Percentiles rank a stretch among this genome's conserved stretches.
Evolutionary conservation across 768 basidiomycete genomes (phyloP).

Genomic region (Chlorophyllum brunneum): DNA sequence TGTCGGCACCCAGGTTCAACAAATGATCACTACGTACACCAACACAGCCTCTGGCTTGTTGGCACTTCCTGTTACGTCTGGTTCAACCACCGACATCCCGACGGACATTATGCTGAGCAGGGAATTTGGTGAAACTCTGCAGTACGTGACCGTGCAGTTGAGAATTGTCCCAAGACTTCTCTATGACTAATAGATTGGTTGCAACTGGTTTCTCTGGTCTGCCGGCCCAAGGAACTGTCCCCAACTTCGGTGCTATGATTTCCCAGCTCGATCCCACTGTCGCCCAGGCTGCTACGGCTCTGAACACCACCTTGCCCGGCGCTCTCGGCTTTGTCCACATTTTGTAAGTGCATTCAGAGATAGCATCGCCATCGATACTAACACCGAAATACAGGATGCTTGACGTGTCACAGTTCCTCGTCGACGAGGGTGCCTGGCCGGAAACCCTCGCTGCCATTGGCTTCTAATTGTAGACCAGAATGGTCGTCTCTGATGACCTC

Average conservation of each 20-base stretch:
- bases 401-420: slow-evolving; percentile 32
- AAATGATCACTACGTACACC: slow-evolving; percentile 24
- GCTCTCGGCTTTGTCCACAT: slow-evolving; percentile 24
- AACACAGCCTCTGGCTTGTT: slow-evolving; percentile 19
- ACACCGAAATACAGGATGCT: slow-evolving; percentile 24
- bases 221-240: slow-evolving; percentile 20
- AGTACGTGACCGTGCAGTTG: slow-evolving; percentile 19
- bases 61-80: slow-evolving; percentile 24
- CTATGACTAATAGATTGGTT: slow-evolving; percentile 19
- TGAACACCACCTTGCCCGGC: slow-evolving; percentile 28
- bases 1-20: slow-evolving; percentile 23
- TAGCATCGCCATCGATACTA: not conserved
- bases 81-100: slow-evolving; percentile 27
- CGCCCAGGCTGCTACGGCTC: slow-evolving; percentile 19
- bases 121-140: slow-evolving; percentile 24
- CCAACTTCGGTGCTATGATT: slow-evolving; percentile 23
- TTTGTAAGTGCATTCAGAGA: slow-evolving; percentile 20
- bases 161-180: not conserved
- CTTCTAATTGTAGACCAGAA: slow-evolving; percentile 19
- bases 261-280: slow-evolving; percentile 27
- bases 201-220: slow-evolving; percentile 28
- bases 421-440: slow-evolving; percentile 26
- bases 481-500: not conserved
- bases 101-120: slow-evolving; percentile 33
- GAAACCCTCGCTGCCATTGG: slow-evolving; percentile 29